Evolutionary conservation across 352 stramenopile genomes (phyloP).

Genomic region (Globisporangium radiosum): DNA sequence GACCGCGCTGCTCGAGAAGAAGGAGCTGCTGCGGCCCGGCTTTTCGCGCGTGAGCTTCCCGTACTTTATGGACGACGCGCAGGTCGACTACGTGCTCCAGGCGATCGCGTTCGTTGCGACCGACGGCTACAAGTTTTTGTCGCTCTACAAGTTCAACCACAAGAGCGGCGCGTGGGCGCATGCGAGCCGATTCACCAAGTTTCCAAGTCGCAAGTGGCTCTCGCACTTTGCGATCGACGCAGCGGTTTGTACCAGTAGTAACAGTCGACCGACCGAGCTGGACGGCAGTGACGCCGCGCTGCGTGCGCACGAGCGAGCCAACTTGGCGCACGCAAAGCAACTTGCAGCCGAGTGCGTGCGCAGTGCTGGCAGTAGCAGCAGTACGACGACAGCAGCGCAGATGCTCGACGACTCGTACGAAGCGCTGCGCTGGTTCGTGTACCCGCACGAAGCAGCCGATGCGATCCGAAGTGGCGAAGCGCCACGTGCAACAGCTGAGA

Average conservation of each 20-base stretch:
- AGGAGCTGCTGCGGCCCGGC: slow-evolving; percentile 92
- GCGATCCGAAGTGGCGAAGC: slow-evolving; percentile 78
- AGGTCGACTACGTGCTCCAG: slow-evolving; percentile 92
- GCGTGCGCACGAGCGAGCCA: slow-evolving; percentile 29
- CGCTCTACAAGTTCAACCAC: slow-evolving; percentile 93
- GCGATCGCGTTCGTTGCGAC: slow-evolving; percentile 91
- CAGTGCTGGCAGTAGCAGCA: slow-evolving; percentile 22
- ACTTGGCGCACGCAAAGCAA: slow-evolving; percentile 27
- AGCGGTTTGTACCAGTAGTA: background rate
- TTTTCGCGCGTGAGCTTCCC: slow-evolving; percentile 92
- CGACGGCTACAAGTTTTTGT: slow-evolving; percentile 91
- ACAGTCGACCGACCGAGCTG: background rate
- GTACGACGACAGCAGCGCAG: slow-evolving; percentile 21
- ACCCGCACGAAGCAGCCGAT: slow-evolving; percentile 78
- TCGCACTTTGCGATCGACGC: slow-evolving; percentile 47
- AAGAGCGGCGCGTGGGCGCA: slow-evolving; percentile 93
- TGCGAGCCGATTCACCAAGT: slow-evolving; percentile 44
- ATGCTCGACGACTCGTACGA: slow-evolving; percentile 50
- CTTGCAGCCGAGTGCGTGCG: slow-evolving; percentile 18
- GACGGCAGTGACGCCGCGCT: slow-evolving; percentile 14
- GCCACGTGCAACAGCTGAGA: slow-evolving; percentile 41
- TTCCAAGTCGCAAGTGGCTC: slow-evolving; percentile 45
- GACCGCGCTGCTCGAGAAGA: slow-evolving; percentile 80
- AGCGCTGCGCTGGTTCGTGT: slow-evolving; percentile 67
- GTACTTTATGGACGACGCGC: slow-evolving; percentile 70